phyloP scores from a whole-genome alignment of 106 monocot species.

The Agapanthus africanus region DNA sequence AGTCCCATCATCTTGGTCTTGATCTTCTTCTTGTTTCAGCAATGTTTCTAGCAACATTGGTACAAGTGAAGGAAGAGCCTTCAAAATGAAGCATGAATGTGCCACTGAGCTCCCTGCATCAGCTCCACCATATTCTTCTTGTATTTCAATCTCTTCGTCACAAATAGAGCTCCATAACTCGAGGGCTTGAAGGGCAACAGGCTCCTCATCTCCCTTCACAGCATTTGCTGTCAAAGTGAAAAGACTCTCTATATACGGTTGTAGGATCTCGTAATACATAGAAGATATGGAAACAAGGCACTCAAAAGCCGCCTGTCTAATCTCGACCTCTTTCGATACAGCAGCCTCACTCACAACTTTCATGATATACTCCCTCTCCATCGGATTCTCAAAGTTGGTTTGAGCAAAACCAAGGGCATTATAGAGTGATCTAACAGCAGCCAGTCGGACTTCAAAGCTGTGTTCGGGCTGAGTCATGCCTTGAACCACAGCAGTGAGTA shows the following conservation, averaged over 20 bases:
- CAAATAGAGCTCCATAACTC: conserved; percentile 32
- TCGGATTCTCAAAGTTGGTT: conserved; percentile 22
- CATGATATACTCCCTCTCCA: conserved; percentile 26
- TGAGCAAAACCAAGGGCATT: conserved; percentile 28
- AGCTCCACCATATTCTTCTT: conserved; percentile 11
- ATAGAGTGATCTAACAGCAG: conserved; percentile 20
- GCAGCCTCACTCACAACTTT: conserved; percentile 20
- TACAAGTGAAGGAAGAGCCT: conserved; percentile 16
- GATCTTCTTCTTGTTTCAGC: conserved; percentile 29
- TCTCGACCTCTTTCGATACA: conserved; percentile 13
- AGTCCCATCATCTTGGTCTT: conserved; percentile 25
- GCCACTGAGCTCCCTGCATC: conserved; percentile 7
- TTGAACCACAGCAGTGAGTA: conserved; percentile 25
- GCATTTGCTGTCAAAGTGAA: conserved; percentile 23
- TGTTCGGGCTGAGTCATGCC: conserved; percentile 16
- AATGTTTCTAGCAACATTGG: conserved; percentile 25
- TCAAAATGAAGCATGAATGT: conserved; percentile 14
- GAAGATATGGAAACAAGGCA: conserved; percentile 27
- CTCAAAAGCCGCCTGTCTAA: conserved; percentile 26
- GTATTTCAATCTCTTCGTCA: conserved; percentile 24
- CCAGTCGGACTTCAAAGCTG: conserved; percentile 17
- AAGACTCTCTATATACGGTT: conserved; percentile 16
- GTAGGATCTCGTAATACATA: conserved; percentile 19
- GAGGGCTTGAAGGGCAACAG: conserved; percentile 27
- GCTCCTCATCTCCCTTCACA: conserved; percentile 22